Base-by-base conservation (phyloP, 73 alveolate genomes). In the Durusdinium trenchii region DNA sequence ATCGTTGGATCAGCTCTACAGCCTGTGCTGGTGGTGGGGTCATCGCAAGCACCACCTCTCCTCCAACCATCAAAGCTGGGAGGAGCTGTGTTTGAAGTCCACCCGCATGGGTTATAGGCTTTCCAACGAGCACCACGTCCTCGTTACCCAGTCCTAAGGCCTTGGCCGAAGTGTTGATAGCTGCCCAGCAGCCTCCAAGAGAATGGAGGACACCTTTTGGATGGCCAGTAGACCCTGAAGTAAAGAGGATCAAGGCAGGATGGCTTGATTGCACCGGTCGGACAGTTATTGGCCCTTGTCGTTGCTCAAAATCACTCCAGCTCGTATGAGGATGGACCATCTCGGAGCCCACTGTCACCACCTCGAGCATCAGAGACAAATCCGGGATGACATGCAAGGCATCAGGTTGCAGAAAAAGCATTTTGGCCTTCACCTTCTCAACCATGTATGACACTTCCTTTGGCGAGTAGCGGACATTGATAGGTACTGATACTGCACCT, bases 141-240 rank as follows among this genome's bases (percentile, higher is more conserved):
- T 67, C 98, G 23, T 76, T 71, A 16, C 57, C 57, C 28, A 91
- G 30, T 3, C 45, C 89, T 16, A 67, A 71, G 52, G 76, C 40
- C 23, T 10, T 60, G 18, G 98, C 98, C 16, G 98, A 67, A 45
- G 73, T 91, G 47, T 18, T 47, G 98, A 91, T 91, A 54, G 98
- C 98, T 6, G 98, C 76, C 87, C 89, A 91, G 38, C 98, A 91
- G 45, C 94, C 75, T 20, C 89, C 98, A 36, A 47, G 98, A 30
- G 98, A 91, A 91, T 91, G 98, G 78, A 91, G 57, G 46, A 91
- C 98, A 4, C 98, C 98, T 23, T 91, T 91, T 54, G 98, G 98
- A 57, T 23, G 78, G n/a, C 98, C 98, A 14, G 98, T 91, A 89
- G 78, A 35, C 23, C 98, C 98, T 23, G 98, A 91, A 36, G 98